phyloP scores from a whole-genome alignment of 192 early-diverging fungal species.

The Gonapodya sp. region DNA sequence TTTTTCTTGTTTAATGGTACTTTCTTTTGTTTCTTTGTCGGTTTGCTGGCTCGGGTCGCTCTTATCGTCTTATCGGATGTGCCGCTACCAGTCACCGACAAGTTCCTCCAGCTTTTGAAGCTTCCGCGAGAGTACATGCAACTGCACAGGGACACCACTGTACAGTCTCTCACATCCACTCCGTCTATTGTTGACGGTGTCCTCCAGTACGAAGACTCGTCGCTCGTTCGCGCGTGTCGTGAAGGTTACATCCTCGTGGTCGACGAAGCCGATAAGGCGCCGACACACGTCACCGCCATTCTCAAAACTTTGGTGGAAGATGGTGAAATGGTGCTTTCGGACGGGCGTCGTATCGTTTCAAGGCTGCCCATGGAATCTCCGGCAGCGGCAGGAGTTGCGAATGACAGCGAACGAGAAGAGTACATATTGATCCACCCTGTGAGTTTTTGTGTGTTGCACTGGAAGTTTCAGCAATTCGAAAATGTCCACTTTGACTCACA shows the following conservation, averaged over 20 bases:
- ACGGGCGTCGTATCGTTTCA: conserved; percentile 58
- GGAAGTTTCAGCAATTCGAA: conserved; percentile 32
- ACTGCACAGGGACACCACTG: conserved; percentile 68
- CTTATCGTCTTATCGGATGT: background rate
- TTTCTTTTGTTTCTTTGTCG: no score
- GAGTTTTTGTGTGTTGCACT: conserved; percentile 36
- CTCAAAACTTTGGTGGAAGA: conserved; percentile 64
- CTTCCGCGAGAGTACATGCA: conserved; percentile 72
- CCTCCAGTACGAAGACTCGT: conserved; percentile 60
- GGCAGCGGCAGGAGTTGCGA: background rate
- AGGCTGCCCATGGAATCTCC: background rate
- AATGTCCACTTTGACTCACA: no score
- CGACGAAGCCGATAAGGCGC: conserved; percentile 78
- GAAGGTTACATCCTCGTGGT: conserved; percentile 61
- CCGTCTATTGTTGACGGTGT: conserved; percentile 62
- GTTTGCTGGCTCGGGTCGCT: no score
- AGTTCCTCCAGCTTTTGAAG: conserved; percentile 59
- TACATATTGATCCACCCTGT: conserved; percentile 20
- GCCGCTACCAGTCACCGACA: conserved; percentile 32
- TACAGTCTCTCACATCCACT: conserved; percentile 64
- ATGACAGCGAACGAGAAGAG: no score
- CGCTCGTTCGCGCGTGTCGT: conserved; percentile 42
- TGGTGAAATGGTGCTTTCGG: conserved; percentile 67
- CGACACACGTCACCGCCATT: conserved; percentile 65
- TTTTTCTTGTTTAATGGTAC: no score